These are phyloP conservation scores for Citeromyces matritensis DNA, from an alignment of 805 yeast species.

Conservation along the genomic window DNA sequence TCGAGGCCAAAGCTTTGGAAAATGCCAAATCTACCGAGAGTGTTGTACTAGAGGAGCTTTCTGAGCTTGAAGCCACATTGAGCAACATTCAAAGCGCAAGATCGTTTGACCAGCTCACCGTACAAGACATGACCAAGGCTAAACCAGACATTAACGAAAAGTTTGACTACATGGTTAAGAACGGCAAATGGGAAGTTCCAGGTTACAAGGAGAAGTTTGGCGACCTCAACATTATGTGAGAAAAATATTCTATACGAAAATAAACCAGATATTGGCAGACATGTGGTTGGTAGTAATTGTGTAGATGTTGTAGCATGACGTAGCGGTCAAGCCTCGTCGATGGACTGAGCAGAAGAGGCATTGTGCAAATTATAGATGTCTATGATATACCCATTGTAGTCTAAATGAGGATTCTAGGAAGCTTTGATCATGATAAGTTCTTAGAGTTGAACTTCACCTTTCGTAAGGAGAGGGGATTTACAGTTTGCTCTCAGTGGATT, in stretches of 20 bases:
- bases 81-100: constrained; percentile 92
- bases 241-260: neutral
- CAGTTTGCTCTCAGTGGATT: too few relatives aligned
- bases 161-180: constrained; percentile 86
- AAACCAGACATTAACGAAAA: constrained; percentile 96
- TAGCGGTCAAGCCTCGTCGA: too few relatives aligned
- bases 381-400: too few relatives aligned
- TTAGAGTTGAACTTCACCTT: too few relatives aligned
- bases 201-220: constrained; percentile 98
- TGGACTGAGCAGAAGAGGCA: too few relatives aligned
- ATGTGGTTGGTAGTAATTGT: neutral
- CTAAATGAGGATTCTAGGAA: too few relatives aligned
- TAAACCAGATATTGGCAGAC: neutral
- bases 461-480: too few relatives aligned
- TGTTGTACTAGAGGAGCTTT: constrained; percentile 75
- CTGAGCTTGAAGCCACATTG: constrained; percentile 75
- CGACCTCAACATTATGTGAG: constrained; percentile 81
- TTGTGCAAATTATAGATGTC: too few relatives aligned
- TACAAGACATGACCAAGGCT: constrained; percentile 87
- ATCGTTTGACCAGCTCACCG: constrained; percentile 94
- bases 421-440: too few relatives aligned
- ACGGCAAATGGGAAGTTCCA: constrained; percentile 97
- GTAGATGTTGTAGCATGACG: too few relatives aligned
- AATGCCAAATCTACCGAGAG: constrained; percentile 90
- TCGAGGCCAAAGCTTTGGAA: constrained; percentile 89